Base-by-base conservation (phyloP, 2,329 filamentous ascomycete species). In the Teratosphaeria epicoccoides region DNA sequence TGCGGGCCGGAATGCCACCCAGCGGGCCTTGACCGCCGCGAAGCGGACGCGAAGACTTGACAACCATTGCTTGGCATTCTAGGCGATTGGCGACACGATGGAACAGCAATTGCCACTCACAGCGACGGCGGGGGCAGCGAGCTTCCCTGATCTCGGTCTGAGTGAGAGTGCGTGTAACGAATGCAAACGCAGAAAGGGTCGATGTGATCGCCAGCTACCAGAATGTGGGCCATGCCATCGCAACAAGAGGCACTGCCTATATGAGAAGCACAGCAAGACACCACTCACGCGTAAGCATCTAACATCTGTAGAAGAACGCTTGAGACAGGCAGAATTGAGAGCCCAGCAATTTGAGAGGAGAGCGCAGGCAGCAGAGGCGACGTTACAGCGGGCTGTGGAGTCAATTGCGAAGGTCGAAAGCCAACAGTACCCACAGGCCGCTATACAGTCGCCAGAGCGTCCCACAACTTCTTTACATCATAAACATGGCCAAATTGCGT, bases 261-360 rank as follows among this genome's bases (percentile, higher is more conserved):
- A 77, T 51, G 74, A 76, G 57, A 73, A 71, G 55, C 70, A 74
- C 48, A 66, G 68, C n/a, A 67, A 70, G 44, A 76, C 74, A 11
- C 74, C 73, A 4, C 62, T 76, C 53, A 77, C 74, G 4, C 66
- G 74, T 43, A 75, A 70, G 66, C 70, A 68, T 55, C 62, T 76
- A 17, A 74, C 71, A 0, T 69, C 73, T 47, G 70, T 75, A 4
- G 73, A 75, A 54, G 67, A 66, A 25, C 66, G 70, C 17, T 59
- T 75, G 20, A 68, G 59, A 12, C 60, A 60, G 24, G 59, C 62
- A 3, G 64, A 64, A 48, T 26, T 54, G n/a, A 50, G 56, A 26
- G 50, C 56, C 14, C 54, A 52, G 40, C 51, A 57, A 33, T 52
- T 56, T 4, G 61, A 61, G 43, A 49, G 54, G 14, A 52, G 59